phyloP scores from a whole-genome alignment of 495 filamentous ascomycete species.

The Penicillium diatomitis region DNA sequence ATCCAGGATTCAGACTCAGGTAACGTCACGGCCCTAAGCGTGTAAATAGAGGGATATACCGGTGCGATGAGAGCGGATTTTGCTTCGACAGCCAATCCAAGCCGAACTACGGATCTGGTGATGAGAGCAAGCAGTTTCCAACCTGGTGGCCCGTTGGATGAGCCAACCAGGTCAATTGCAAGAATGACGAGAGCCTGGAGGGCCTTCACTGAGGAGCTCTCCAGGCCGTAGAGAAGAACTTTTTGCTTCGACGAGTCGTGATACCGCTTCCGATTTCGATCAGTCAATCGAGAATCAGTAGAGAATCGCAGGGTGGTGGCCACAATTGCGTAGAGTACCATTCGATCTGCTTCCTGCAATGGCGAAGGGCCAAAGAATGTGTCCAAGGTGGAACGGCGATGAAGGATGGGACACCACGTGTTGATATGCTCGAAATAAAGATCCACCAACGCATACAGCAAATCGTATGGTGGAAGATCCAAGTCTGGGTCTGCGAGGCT shows the following conservation, averaged over 20 bases:
- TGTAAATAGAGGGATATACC: conserved; percentile 73
- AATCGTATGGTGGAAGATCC: conserved; percentile 76
- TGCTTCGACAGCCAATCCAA: conserved; percentile 72
- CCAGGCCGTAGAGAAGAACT: conserved; percentile 73
- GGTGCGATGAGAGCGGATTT: conserved; percentile 67
- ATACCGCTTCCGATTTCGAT: conserved; percentile 59
- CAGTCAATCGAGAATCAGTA: conserved; percentile 60
- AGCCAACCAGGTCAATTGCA: conserved; percentile 67
- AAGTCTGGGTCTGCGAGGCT: conserved; percentile 50
- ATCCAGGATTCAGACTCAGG: conserved; percentile 77
- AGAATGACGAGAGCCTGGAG: conserved; percentile 79
- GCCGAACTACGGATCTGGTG: conserved; percentile 73
- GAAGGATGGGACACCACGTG: conserved; percentile 83
- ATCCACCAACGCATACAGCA: conserved; percentile 72
- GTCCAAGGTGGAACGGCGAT: conserved; percentile 69
- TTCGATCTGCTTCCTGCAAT: conserved; percentile 69
- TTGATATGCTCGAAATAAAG: conserved; percentile 89
- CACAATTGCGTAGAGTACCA: conserved; percentile 78
- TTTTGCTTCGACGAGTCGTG: conserved; percentile 75
- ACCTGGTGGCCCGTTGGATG: conserved; percentile 73
- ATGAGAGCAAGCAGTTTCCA: conserved; percentile 87
- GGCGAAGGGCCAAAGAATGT: conserved; percentile 69
- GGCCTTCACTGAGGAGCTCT: conserved; percentile 80
- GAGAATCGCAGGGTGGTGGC: conserved; percentile 80
- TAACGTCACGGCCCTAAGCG: conserved; percentile 68